phyloP scores from a whole-genome alignment of 2,329 filamentous ascomycete species.

The Anisogramma anomala region DNA sequence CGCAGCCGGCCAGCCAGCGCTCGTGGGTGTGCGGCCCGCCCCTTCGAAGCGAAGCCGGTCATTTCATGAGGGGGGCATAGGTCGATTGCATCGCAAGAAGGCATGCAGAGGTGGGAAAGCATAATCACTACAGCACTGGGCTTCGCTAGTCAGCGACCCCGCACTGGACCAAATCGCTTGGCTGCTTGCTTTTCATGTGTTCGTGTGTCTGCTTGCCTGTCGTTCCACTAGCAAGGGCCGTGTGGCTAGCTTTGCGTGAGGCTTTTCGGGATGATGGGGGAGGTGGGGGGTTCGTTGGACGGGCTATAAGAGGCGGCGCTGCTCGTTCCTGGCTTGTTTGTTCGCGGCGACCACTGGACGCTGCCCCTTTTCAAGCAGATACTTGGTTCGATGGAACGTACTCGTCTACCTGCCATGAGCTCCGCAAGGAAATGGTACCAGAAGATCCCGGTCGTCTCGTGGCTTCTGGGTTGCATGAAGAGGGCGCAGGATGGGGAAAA shows the following conservation, averaged over 20 bases:
- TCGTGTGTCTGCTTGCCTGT: too few relatives aligned
- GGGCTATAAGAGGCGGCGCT: neutral
- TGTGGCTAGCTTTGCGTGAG: neutral
- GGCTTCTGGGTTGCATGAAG: constrained; percentile 1
- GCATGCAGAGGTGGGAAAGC: too few relatives aligned
- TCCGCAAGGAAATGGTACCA: constrained; percentile 1
- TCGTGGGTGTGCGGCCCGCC: too few relatives aligned
- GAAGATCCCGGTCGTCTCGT: neutral
- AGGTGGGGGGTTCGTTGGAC: neutral
- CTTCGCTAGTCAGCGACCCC: too few relatives aligned
- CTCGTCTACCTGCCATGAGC: constrained; percentile 3
- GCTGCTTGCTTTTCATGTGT: too few relatives aligned
- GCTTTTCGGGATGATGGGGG: neutral
- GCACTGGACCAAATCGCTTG: neutral
- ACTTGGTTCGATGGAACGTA: neutral
- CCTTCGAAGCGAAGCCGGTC: too few relatives aligned
- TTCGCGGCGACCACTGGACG: neutral
- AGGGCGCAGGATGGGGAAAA: neutral
- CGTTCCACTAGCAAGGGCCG: neutral
- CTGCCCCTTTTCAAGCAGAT: too few relatives aligned
- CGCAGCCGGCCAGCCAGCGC: too few relatives aligned
- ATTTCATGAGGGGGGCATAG: too few relatives aligned
- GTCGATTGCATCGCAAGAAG: too few relatives aligned
- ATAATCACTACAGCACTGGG: too few relatives aligned
- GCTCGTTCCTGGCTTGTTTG: neutral